These are phyloP conservation scores for Phytopythium ostracodes DNA, from an alignment of 352 stramenopile genomes.

Conservation along the genomic window DNA sequence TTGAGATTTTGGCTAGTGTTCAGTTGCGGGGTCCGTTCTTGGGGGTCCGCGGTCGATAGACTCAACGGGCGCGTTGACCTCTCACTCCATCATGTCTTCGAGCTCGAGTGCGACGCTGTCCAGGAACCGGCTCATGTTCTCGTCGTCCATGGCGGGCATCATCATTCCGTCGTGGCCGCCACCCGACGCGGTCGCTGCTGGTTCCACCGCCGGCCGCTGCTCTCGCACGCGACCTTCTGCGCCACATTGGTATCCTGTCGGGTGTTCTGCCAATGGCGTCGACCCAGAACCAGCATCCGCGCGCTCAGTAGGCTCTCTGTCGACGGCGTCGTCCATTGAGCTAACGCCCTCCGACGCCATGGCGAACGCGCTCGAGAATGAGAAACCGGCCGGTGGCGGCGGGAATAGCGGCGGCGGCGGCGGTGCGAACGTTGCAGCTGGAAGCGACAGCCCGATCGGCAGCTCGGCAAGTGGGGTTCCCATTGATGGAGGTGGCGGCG, in stretches of 20 bases:
- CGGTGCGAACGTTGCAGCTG: constrained; percentile 1
- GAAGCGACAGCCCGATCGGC: constrained; percentile 2
- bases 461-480: neutral
- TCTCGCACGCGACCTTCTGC: neutral
- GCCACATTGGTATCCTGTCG: neutral
- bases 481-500: neutral
- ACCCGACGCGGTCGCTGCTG: neutral
- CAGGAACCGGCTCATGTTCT: constrained; percentile 81
- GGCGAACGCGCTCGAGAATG: constrained; percentile 15
- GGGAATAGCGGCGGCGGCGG: neutral
- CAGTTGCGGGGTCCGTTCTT: too few relatives aligned
- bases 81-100: constrained; percentile 65
- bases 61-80: too few relatives aligned
- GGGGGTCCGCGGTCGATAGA: neutral
- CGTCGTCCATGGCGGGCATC: constrained; percentile 33
- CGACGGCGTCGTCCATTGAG: neutral
- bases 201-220: neutral
- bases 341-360: neutral
- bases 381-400: neutral
- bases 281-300: neutral
- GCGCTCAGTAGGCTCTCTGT: constrained; percentile 6
- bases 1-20: neutral
- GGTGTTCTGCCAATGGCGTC: neutral
- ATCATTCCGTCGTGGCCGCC: constrained; percentile 12
- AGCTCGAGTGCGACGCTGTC: constrained; percentile 79